Percentiles rank a stretch among this genome's conserved stretches.
phyloP scores from a whole-genome alignment of 148 eudicot genomes.

The Camellia granthamiana region DNA sequence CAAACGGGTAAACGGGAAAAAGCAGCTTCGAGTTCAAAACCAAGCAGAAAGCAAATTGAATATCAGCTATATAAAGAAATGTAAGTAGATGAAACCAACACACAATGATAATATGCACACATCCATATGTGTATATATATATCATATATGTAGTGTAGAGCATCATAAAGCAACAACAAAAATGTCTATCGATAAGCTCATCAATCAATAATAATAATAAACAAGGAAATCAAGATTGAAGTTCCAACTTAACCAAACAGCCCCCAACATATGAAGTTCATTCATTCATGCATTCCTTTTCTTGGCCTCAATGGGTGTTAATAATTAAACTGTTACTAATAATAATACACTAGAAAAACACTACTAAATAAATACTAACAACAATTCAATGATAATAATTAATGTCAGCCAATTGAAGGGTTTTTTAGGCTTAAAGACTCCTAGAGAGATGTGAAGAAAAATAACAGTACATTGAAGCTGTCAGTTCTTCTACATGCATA shows the following conservation, averaged over 20 bases:
- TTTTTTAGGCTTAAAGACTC: background rate
- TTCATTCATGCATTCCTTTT: background rate
- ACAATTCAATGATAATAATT: background rate
- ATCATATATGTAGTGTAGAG: background rate
- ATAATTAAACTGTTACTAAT: too few species aligned
- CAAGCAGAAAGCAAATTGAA: constrained; percentile 39
- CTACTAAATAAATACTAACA: background rate
- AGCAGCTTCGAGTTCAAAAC: constrained; percentile 68
- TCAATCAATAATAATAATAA: too few species aligned
- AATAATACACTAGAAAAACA: background rate
- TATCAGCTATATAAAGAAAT: constrained; percentile 17
- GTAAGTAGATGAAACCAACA: background rate
- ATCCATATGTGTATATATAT: constrained; percentile 28
- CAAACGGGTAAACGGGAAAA: constrained; percentile 66
- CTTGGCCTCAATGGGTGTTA: constrained; percentile 6
- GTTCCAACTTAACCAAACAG: constrained; percentile 11
- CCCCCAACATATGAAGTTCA: background rate
- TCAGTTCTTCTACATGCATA: too few species aligned
- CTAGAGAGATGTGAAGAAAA: background rate
- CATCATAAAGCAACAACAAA: background rate
- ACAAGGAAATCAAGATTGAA: constrained; percentile 13
- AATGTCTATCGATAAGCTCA: background rate
- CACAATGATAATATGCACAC: constrained; percentile 20
- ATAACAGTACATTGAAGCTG: background rate
- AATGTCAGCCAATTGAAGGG: background rate